Percentiles rank a stretch among this genome's conserved stretches.
Evolutionary conservation across 805 yeast genomes (phyloP).

Genomic region (Ogataea trehaloabstinens): DNA sequence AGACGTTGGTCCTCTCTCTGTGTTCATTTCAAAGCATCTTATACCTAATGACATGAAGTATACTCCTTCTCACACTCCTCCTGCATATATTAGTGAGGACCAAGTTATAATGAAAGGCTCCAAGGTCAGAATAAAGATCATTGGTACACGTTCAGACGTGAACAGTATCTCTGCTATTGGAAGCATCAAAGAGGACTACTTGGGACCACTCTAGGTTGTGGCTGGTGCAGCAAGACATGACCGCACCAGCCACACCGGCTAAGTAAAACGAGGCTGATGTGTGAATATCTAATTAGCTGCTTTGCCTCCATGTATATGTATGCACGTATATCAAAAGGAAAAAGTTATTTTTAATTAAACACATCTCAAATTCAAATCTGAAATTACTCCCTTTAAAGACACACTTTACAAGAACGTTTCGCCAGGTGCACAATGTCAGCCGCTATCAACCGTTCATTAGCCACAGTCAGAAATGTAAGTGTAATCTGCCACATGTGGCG

Average conservation of each 20-base stretch:
- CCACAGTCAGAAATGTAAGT: slow-evolving; percentile 57
- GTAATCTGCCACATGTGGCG: too few relatives aligned
- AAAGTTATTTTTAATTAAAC: too few relatives aligned
- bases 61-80: slow-evolving; percentile 95
- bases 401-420: too few relatives aligned
- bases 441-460: slow-evolving; percentile 71
- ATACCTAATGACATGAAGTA: slow-evolving; percentile 92
- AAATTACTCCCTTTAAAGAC: too few relatives aligned
- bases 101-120: slow-evolving; percentile 94
- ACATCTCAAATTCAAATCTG: too few relatives aligned
- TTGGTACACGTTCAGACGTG: slow-evolving; percentile 96
- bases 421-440: slow-evolving; percentile 53
- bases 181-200: slow-evolving; percentile 93
- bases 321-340: too few relatives aligned
- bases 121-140: slow-evolving; percentile 89
- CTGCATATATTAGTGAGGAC: slow-evolving; percentile 95
- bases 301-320: too few relatives aligned
- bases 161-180: slow-evolving; percentile 98
- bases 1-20: slow-evolving; percentile 95
- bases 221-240: background rate
- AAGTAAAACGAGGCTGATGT: too few relatives aligned
- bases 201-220: slow-evolving; percentile 65
- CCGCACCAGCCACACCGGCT: too few relatives aligned
- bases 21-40: slow-evolving; percentile 90
- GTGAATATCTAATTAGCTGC: too few relatives aligned